These are phyloP conservation scores for Digitaria exilis DNA, from an alignment of 202 grass and related monocot genomes.

Conservation along the genomic window DNA sequence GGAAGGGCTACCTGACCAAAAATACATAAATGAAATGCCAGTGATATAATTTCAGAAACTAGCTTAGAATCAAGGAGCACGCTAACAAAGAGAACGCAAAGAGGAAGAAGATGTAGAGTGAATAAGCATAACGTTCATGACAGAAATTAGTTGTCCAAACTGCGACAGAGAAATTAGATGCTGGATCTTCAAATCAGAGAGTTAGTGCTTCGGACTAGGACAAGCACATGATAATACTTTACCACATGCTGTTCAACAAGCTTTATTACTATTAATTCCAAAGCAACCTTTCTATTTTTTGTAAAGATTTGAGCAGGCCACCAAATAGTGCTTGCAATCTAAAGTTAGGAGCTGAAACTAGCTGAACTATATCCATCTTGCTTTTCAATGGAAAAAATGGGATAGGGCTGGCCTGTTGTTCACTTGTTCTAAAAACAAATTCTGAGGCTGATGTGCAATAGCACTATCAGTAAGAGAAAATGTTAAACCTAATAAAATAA, in stretches of 20 bases:
- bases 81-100: not conserved
- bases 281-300: not conserved
- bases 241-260: not conserved
- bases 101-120: not conserved
- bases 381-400: not conserved
- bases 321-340: not conserved
- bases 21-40: slow-evolving; percentile 7
- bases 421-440: not conserved
- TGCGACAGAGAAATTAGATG: not conserved
- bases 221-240: not conserved
- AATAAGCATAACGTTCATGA: not conserved
- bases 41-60: slow-evolving; percentile 11
- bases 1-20: slow-evolving; percentile 83
- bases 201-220: not conserved
- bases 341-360: not conserved
- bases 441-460: not conserved
- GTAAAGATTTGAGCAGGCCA: not conserved
- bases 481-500: not conserved
- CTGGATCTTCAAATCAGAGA: not conserved
- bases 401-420: not conserved
- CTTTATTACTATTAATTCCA: not conserved
- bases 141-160: not conserved
- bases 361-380: not conserved
- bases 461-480: not conserved
- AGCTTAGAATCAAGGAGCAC: slow-evolving; percentile 13